Base-by-base conservation (phyloP, 306 rosid species). In the Lathyrus oleraceus region DNA sequence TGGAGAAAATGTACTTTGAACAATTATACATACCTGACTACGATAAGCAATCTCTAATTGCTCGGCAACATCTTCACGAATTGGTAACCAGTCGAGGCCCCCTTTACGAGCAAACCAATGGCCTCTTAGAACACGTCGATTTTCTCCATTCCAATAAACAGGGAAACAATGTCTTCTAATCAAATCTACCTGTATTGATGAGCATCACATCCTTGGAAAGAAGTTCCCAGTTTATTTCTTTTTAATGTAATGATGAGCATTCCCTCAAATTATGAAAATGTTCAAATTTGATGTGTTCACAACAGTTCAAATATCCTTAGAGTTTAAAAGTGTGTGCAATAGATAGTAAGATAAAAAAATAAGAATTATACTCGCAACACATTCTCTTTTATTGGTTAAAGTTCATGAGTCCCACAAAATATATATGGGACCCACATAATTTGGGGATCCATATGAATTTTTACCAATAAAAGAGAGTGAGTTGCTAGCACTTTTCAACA, bases 61-160 rank as follows among this genome's bases (percentile, higher is more conserved):
- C 79, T 95, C 99, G 28, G 97, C 82, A 54, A 95, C 84, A 64
- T 95, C 97, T 78, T 95, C 99, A 10, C 99, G 97, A 70, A 95
- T 79, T 21, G 99, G 99, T 65, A 91, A 84, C 99, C 99, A 95
- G 75, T 91, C 97, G 14, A 87, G 87, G 14, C 97, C 98, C 65
- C 96, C 99, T 81, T 95, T 91, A 80, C 85, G 86, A 53, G 99
- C 96, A 83, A 91, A 95, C 99, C 99, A 95, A 74, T 95, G 99
- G 67, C 99, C 99, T 76, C 99, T 84, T 40, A 95, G 85, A 67
- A 91, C 97, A 51, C 99, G 96, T 28, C 92, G 86, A 81, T 95
- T 89, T 83, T 95, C 99, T 77, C 97, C 99, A 77, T 79, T 77
- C 99, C 99, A 95, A 69, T 95, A 95, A 67, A 95, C 99, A 77